Conservation (phyloP, 768 basidiomycete species). For the Phylloporus sp. region DNA sequence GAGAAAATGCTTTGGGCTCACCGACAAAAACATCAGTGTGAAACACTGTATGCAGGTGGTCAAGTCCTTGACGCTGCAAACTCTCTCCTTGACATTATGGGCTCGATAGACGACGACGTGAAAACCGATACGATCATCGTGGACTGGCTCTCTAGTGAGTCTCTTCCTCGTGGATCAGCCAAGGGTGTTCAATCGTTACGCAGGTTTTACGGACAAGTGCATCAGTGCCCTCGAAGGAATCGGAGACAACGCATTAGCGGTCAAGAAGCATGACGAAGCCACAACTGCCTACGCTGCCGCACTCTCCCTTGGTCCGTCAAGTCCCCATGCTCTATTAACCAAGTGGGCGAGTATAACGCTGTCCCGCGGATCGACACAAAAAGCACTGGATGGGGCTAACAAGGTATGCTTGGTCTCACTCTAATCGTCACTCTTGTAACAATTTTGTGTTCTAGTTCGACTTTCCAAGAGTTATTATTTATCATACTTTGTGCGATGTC, state of each 20-base stretch:
- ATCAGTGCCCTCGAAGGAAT: background rate
- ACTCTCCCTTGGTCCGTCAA: background rate
- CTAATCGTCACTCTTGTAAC: too few relatives aligned
- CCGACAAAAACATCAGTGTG: background rate
- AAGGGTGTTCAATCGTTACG: background rate
- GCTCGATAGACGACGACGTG: background rate
- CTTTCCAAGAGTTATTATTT: background rate
- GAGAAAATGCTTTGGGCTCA: background rate
- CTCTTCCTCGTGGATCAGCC: accelerated
- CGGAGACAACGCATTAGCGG: background rate
- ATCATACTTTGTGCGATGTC: too few relatives aligned
- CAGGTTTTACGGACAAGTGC: constrained; percentile 1
- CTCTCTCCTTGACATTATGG: background rate
- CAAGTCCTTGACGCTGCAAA: background rate
- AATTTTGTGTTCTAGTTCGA: constrained; percentile 7
- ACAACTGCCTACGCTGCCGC: background rate
- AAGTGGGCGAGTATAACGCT: background rate
- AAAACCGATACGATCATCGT: background rate
- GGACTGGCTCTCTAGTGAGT: too few relatives aligned
- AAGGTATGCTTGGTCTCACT: background rate
- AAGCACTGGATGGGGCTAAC: background rate
- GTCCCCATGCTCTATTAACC: background rate
- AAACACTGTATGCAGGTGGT: background rate
- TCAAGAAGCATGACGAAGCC: background rate
- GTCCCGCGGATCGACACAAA: background rate